These are phyloP conservation scores for Flaveria trinervia DNA, from an alignment of 129 eudicot genomes.

Conservation along the genomic window DNA sequence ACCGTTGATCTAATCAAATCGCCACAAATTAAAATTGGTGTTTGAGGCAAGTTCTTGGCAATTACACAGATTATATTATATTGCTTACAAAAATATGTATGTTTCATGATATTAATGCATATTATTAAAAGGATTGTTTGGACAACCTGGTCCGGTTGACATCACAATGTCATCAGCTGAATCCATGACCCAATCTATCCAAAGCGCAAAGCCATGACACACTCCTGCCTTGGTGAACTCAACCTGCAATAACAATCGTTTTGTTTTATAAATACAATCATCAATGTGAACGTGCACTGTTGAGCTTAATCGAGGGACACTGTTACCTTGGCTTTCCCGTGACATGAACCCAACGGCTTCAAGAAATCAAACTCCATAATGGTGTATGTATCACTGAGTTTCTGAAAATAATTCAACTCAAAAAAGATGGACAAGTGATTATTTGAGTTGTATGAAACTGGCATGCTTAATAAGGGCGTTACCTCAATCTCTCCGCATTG, in stretches of 20 bases:
- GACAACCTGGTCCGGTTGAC: constrained; percentile 82
- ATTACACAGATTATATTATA: not conserved
- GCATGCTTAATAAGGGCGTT: constrained; percentile 9
- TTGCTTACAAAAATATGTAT: not conserved
- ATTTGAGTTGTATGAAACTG: not conserved
- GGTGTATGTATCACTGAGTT: constrained; percentile 58
- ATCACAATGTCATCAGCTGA: constrained; percentile 40
- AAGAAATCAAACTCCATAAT: constrained; percentile 77
- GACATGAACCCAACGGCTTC: constrained; percentile 64
- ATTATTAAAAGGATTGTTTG: not conserved
- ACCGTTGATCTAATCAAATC: constrained; percentile 57
- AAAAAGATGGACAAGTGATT: not conserved
- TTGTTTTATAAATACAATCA: not conserved
- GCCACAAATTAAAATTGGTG: not conserved
- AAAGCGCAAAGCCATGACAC: constrained; percentile 87
- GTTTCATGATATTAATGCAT: not conserved
- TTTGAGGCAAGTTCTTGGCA: not conserved
- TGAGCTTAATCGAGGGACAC: not conserved
- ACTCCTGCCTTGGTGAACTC: constrained; percentile 53
- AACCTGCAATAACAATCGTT: constrained; percentile 42
- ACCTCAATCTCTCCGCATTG: constrained; percentile 85
- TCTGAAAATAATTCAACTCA: constrained; percentile 43
- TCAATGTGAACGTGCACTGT: not conserved
- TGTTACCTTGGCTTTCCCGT: constrained; percentile 61
- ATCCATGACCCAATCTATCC: constrained; percentile 96